Base-by-base conservation (phyloP, 2,329 filamentous ascomycete species). In the Aureobasidium sp. region DNA sequence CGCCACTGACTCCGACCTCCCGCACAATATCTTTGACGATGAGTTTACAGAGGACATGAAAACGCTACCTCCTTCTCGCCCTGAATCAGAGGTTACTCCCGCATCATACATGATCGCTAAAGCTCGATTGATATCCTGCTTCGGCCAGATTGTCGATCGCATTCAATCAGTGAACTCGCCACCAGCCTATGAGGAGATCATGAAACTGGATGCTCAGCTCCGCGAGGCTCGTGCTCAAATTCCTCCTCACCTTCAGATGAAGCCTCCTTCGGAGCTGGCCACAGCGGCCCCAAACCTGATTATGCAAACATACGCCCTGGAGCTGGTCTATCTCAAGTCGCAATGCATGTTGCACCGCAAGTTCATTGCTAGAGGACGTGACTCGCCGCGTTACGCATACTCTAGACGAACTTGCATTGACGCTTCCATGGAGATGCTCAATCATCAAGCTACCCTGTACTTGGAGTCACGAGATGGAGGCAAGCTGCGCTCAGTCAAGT, bases 301-400 rank as follows among this genome's bases (percentile, higher is more conserved):
- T 62, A 88, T 96, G 77, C 88, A 92, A 57, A 86, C 92, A 32
- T 92, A 91, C 71, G 89, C 88, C 62, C 77, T 97, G 36, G 90
- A 94, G 64, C 87, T 94, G 54, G 77, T 97, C 5, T 96, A 91
- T 70, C 86, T 95, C 65, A 96, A 96, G 75, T 89, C 91, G 21
- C 82, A 96, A 68, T 95, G 91, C 68, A 83, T 96, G 27, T 82
- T 99, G 42, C 94, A 99, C 73, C 84, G 91, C 55, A 91, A 91
- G 65, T 97, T 94, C 72, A 82, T 96, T 62, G 80, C 84, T n/a
- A 84, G 86, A 63, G 89, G 91, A 5, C 81, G 89, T 52, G 84
- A 89, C 63, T 94, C 93, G 67, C 79, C 88, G 10, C 83, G 91
- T 9, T 97, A 96, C 69, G 84, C 86, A 9, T 90, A 94, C 70